phyloP scores from a whole-genome alignment of 768 basidiomycete species.

The Tulasnella sp. region DNA sequence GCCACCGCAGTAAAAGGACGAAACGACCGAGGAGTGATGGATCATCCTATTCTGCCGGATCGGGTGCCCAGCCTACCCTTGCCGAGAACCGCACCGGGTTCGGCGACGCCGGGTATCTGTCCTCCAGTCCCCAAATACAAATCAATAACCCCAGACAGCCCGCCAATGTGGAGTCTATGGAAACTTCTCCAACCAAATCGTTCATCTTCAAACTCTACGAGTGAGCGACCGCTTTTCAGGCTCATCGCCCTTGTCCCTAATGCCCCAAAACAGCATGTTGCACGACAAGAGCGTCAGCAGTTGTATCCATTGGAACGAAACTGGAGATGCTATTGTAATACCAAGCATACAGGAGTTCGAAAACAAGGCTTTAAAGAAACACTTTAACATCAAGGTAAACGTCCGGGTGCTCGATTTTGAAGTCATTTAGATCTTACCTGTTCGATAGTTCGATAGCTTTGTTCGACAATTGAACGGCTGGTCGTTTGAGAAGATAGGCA shows the following conservation, averaged over 20 bases:
- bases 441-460: not conserved
- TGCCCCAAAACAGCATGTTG: not conserved
- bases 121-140: no score
- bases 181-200: not conserved
- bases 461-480: not conserved
- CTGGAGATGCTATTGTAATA: not conserved
- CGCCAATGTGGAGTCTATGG: not conserved
- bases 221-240: not conserved
- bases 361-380: not conserved
- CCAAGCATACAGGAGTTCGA: not conserved
- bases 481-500: not conserved
- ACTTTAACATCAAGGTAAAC: not conserved
- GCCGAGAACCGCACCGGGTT: no score
- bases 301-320: not conserved
- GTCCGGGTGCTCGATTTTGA: not conserved
- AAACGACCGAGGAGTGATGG: no score
- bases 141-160: no score
- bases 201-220: not conserved
- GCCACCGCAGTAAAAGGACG: no score
- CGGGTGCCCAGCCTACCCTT: no score
- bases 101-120: no score
- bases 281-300: not conserved
- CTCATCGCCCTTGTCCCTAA: not conserved
- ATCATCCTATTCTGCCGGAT: no score
- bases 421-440: not conserved